Evolutionary conservation across 2,329 filamentous ascomycete genomes (phyloP).

Genomic region (Aspergillus niger): DNA sequence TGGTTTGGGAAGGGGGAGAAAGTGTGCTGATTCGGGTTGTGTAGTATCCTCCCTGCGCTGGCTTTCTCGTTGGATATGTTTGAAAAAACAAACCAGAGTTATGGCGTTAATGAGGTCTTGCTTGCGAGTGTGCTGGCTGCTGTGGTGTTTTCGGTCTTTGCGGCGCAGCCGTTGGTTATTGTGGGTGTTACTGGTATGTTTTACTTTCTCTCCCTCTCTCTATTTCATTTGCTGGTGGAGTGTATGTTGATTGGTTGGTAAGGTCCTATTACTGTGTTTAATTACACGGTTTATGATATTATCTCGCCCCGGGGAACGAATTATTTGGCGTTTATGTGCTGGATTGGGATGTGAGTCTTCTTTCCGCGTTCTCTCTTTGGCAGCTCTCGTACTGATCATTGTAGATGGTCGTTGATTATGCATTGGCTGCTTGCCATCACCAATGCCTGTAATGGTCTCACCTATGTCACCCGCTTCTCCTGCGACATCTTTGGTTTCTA

Average conservation of each 20-base stretch:
- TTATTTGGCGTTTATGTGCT: conserved; percentile 88
- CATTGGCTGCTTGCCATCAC: conserved; percentile 82
- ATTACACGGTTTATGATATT: conserved; percentile 92
- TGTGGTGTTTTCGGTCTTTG: conserved; percentile 76
- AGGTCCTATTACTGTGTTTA: conserved; percentile 91
- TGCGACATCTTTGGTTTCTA: conserved; percentile 96
- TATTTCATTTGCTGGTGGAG: too few relatives aligned
- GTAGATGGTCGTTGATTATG: conserved; percentile 77
- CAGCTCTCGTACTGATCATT: not conserved
- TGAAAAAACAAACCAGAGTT: conserved; percentile 78
- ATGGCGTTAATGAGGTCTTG: conserved; percentile 90
- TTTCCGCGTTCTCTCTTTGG: not conserved
- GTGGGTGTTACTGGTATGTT: conserved; percentile 75
- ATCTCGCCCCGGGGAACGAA: conserved; percentile 74
- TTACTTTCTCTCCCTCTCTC: not conserved
- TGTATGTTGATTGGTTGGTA: not conserved
- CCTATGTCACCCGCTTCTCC: conserved; percentile 86
- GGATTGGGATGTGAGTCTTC: conserved; percentile 71
- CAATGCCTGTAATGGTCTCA: conserved; percentile 85
- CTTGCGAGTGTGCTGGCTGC: conserved; percentile 79
- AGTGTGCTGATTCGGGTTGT: not conserved
- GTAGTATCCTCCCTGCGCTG: conserved; percentile 78
- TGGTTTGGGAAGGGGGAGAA: not conserved
- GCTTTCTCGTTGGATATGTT: conserved; percentile 95
- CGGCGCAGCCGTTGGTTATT: conserved; percentile 84